Base-by-base conservation (phyloP, 345 rosid genomes). In the Rhizophora mangle region DNA sequence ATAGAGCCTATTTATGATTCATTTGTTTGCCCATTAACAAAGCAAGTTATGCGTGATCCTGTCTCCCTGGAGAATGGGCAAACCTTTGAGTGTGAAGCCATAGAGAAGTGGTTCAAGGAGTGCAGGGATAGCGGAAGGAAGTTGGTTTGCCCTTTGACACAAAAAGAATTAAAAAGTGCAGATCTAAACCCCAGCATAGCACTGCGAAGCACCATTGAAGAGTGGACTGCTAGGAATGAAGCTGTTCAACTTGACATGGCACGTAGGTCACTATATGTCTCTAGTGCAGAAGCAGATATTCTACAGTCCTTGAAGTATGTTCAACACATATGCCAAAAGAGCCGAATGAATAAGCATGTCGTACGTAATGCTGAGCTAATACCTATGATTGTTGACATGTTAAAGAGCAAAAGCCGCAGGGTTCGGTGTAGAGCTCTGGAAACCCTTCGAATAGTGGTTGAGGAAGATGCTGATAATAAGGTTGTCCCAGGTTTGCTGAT, bases 171-270 rank as follows among this genome's bases (percentile, higher is more conserved):
- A 22, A 89, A 78, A 75, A 72, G 83, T 32, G 68, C 84, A 0
- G 93, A 95, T 43, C 65, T 95, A 54, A 95, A 86, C 60, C 93
- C 96, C 18, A 91, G 93, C 65, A 78, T 95, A 15, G 97, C 97
- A 47, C 70, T 95, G 81, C 86, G 96, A 59, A 82, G 84, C 77
- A 86, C 96, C 6, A 95, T 95, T 31, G 91, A 95, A 78, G 97
- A 95, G 80, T 95, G 99, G 99, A 92, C 87, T 74, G 89, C 92
- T 34, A 86, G 99, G 80, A 92, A 91, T 69, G 97, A 91, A 72
- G 81, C 82, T 78, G 89, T 85, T 62, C 93, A 92, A 74, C 93
- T 95, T 26, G 97, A 95, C 70, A 78, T 84, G 77, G 96, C 96
- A 32, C 83, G 87, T 22, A 85, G 85, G 75, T 87, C 96, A 4